Percentiles rank a stretch among this genome's conserved stretches.
Evolutionary conservation across 2,329 filamentous ascomycete species (phyloP).

Genomic region (Teratosphaeria destructans): DNA sequence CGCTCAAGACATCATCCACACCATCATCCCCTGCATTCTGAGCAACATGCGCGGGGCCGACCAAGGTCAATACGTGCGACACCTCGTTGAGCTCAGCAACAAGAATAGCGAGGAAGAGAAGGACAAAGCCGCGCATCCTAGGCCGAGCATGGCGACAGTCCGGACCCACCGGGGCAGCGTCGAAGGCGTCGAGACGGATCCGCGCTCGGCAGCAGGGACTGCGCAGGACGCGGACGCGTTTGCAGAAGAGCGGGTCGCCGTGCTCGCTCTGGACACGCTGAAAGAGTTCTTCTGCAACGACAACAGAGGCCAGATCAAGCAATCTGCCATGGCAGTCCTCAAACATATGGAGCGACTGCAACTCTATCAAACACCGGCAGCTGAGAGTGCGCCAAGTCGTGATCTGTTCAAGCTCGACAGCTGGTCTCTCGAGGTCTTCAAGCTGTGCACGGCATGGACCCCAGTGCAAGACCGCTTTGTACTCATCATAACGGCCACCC

Average conservation of each 20-base stretch:
- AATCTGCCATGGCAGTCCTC: constrained; percentile 63
- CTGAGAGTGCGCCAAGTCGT: constrained; percentile 32
- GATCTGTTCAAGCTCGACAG: constrained; percentile 28
- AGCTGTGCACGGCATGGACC: constrained; percentile 72
- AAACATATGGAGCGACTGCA: constrained; percentile 51
- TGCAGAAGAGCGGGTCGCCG: constrained; percentile 77
- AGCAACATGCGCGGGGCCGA: constrained; percentile 69
- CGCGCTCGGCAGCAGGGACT: constrained; percentile 62
- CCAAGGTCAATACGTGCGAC: constrained; percentile 53
- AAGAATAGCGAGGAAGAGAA: constrained; percentile 57
- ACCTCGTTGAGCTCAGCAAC: constrained; percentile 56
- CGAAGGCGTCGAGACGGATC: constrained; percentile 52
- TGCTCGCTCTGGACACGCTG: constrained; percentile 75
- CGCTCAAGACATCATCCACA: constrained; percentile 58
- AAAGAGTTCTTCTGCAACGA: constrained; percentile 77
- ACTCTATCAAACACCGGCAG: constrained; percentile 7
- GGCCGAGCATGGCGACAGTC: constrained; percentile 71
- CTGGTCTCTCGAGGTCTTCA: constrained; percentile 77
- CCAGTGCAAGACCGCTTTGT: constrained; percentile 91
- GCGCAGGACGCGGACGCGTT: constrained; percentile 80
- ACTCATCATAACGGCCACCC: constrained; percentile 73
- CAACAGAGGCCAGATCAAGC: constrained; percentile 70
- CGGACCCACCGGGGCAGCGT: constrained; percentile 47
- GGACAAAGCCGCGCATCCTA: constrained; percentile 55
- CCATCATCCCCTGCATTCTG: constrained; percentile 74